Conservation (phyloP, 768 basidiomycete species). For the Lepiota venenata region DNA sequence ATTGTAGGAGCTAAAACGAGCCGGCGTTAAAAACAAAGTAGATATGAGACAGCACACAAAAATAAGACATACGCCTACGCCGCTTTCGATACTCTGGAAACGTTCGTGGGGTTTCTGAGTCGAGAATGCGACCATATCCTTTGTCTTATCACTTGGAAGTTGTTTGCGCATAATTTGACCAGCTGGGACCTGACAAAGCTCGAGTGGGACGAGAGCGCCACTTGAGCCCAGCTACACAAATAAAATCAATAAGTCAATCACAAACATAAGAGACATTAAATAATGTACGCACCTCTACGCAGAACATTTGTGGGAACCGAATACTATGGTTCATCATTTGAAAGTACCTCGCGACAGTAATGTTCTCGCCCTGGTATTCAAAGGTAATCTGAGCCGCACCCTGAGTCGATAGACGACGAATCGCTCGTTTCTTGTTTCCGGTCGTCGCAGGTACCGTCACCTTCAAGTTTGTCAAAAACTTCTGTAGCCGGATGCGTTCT, state of each 20-base stretch:
- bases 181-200: constrained; percentile 55
- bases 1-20: constrained; percentile 45
- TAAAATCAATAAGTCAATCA: not conserved
- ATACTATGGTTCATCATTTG: constrained; percentile 26
- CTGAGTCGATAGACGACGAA: constrained; percentile 49
- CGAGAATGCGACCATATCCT: constrained; percentile 60
- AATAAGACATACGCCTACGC: constrained; percentile 38
- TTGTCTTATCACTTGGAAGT: constrained; percentile 62
- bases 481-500: constrained; percentile 37
- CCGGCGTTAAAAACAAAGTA: too few species aligned
- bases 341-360: constrained; percentile 41
- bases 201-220: constrained; percentile 59
- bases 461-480: constrained; percentile 34
- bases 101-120: constrained; percentile 60
- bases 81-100: constrained; percentile 48
- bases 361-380: constrained; percentile 38
- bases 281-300: constrained; percentile 44
- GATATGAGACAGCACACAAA: not conserved
- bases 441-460: constrained; percentile 25
- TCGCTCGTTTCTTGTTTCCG: constrained; percentile 35
- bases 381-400: constrained; percentile 53
- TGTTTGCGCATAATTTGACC: constrained; percentile 74
- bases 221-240: constrained; percentile 49
- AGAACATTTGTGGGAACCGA: constrained; percentile 46
- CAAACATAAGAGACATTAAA: not conserved